Conservation (phyloP, 768 basidiomycete species). For the Exidia glandulosa region DNA sequence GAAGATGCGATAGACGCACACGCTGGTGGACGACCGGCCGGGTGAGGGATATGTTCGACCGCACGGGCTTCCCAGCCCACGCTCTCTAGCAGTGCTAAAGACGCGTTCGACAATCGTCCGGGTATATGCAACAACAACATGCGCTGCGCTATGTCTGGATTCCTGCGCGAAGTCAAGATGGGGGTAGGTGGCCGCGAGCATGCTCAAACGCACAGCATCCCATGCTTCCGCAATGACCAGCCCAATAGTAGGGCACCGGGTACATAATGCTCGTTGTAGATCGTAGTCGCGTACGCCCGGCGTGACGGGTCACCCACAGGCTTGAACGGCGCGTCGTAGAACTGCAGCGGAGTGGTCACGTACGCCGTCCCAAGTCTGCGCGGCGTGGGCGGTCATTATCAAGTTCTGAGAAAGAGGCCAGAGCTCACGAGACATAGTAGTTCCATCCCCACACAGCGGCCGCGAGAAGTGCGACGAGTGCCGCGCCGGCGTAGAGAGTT, state of each 20-base stretch:
- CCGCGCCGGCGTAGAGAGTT: too few relatives aligned
- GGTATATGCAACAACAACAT: slow-evolving; percentile 5
- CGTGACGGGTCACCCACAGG: background rate
- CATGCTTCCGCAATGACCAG: slow-evolving; percentile 1
- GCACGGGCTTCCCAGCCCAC: background rate
- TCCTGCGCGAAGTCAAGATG: background rate
- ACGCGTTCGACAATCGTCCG: background rate
- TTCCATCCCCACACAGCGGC: background rate
- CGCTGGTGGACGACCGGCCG: background rate
- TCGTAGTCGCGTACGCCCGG: slow-evolving; percentile 4
- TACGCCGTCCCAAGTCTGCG: slow-evolving; percentile 1
- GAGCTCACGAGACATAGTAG: background rate
- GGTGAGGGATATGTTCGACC: background rate
- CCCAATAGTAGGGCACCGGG: slow-evolving; percentile 6
- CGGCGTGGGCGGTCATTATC: background rate
- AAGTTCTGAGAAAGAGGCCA: background rate
- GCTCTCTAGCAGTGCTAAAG: background rate
- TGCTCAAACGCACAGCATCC: slow-evolving; percentile 1
- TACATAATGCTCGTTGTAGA: slow-evolving; percentile 4
- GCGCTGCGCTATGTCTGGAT: background rate
- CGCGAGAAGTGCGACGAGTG: background rate
- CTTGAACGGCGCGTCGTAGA: slow-evolving; percentile 1
- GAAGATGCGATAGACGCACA: too few relatives aligned
- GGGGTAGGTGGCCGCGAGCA: background rate
- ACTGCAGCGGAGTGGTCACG: slow-evolving; percentile 1